Base-by-base conservation (phyloP, 139 green algal genomes). In the Haematococcus sp. region DNA sequence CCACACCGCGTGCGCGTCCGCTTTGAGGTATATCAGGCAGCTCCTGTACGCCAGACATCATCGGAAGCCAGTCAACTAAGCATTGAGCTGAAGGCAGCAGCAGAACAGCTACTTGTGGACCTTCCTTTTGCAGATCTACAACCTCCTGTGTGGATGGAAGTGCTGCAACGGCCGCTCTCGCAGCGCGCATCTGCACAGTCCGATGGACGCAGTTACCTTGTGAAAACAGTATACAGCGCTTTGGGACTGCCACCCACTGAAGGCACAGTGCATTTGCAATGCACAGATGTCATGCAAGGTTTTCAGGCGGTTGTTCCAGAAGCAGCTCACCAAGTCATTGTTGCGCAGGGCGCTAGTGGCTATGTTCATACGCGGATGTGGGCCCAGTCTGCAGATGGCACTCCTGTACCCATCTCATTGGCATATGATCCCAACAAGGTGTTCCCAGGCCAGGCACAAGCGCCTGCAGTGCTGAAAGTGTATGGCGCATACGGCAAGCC, bases 401-500 rank as follows among this genome's bases (percentile, higher is more conserved):
- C 58, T 3, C 58, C 58, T 19, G 58, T 65, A n/a, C 58, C 58
- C 34, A 34, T 65, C 58, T 65, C 58, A 9, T n/a, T 65, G 11
- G 58, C 58, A 3, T 65, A 65, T n/a, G n/a, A 65, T 34, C n/a
- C 58, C 4, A 22, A 22, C 9, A 33, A 65, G 25, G 58, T 65
- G 11, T 11, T 28, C 23, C 30, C 30, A 16, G n/a, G 58, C 23
- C 23, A 33, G n/a, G n/a, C 28, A 9, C 23, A 9, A n/a, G 58
- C 58, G 4, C 58, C 58, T 40, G 28, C 9, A 35, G 58, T 75
- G 40, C 74, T 80, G 23, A 63, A 43, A 4, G 74, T 80, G 75
- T 76, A 76, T 54, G 68, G 75, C 25, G 59, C 75, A 7, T 81
- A 76, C 46, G 68, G 68, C 59, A 63, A 2, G 34, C 52, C 68